A percentile compares a stretch with the other conserved stretches of the same genome.
Evolutionary conservation across 2,329 filamentous ascomycete genomes (phyloP).

Genomic region (Dichotomopilus funicola): DNA sequence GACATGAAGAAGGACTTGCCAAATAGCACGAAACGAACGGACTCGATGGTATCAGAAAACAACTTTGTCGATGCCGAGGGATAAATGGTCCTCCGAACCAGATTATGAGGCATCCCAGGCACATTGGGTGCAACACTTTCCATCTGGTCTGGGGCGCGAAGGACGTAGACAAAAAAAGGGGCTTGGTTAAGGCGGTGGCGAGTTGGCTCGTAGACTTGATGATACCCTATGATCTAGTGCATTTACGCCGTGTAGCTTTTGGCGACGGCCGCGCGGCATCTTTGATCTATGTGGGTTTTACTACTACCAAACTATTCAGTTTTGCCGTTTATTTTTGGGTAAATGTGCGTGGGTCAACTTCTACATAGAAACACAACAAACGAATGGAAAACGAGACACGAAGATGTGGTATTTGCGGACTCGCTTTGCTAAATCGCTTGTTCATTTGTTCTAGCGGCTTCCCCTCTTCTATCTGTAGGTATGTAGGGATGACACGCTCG

Average conservation of each 20-base stretch:
- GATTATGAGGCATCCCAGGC: background rate
- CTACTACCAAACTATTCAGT: no score
- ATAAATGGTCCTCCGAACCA: background rate
- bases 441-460: no score
- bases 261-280: no score
- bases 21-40: conserved; percentile 27
- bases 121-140: background rate
- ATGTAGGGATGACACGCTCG: no score
- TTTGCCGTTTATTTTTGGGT: no score
- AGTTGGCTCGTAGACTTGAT: no score
- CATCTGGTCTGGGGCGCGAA: background rate
- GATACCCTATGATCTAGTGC: no score
- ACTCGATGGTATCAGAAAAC: conserved; percentile 33
- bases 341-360: conserved; percentile 10
- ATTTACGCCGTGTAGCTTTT: no score
- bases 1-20: conserved; percentile 49
- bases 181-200: no score
- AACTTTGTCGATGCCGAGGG: conserved; percentile 35
- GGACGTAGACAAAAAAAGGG: no score
- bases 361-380: conserved; percentile 2
- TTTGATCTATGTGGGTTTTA: no score
- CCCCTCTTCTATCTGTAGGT: no score
- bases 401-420: background rate
- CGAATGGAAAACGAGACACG: background rate
- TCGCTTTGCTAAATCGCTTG: background rate